Conservation (phyloP, 1,284 basidiomycete species). For the Fistulinella staudtii region DNA sequence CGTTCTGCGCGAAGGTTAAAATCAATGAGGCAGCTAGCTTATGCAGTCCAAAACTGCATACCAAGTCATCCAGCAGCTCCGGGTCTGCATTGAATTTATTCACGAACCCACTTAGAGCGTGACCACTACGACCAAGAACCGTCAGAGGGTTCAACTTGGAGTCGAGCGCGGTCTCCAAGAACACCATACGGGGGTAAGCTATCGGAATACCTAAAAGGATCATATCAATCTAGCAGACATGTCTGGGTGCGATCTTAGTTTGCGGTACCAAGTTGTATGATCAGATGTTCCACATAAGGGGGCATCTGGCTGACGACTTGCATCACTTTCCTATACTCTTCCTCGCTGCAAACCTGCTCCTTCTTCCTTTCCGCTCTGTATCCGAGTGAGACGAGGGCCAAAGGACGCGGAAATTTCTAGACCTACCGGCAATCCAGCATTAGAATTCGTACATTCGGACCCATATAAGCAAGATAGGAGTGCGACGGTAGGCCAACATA, state of each 20-base stretch:
- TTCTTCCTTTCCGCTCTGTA: slow-evolving; percentile 83
- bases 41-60: slow-evolving; percentile 31
- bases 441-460: slow-evolving; percentile 68
- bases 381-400: slow-evolving; percentile 2
- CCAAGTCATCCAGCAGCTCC: slow-evolving; percentile 89
- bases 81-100: slow-evolving; percentile 93
- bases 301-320: slow-evolving; percentile 58
- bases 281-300: slow-evolving; percentile 68
- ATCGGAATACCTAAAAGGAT: slow-evolving; percentile 61
- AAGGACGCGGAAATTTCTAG: not conserved
- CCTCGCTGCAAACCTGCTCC: slow-evolving; percentile 70
- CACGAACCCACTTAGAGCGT: slow-evolving; percentile 75
- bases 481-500: slow-evolving; percentile 80
- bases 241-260: not conserved
- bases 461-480: slow-evolving; percentile 72
- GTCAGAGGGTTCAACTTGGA: slow-evolving; percentile 82
- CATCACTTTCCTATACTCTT: slow-evolving; percentile 74
- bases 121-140: slow-evolving; percentile 60
- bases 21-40: not conserved
- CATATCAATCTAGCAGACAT: not conserved
- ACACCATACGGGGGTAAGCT: slow-evolving; percentile 92
- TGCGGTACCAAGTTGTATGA: slow-evolving; percentile 68
- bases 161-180: slow-evolving; percentile 74
- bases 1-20: slow-evolving; percentile 50
- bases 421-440: slow-evolving; percentile 81